A percentile compares a stretch with the other conserved stretches of the same genome.
Conservation (phyloP, 768 basidiomycete genomes). For the Rickenella mellea region DNA sequence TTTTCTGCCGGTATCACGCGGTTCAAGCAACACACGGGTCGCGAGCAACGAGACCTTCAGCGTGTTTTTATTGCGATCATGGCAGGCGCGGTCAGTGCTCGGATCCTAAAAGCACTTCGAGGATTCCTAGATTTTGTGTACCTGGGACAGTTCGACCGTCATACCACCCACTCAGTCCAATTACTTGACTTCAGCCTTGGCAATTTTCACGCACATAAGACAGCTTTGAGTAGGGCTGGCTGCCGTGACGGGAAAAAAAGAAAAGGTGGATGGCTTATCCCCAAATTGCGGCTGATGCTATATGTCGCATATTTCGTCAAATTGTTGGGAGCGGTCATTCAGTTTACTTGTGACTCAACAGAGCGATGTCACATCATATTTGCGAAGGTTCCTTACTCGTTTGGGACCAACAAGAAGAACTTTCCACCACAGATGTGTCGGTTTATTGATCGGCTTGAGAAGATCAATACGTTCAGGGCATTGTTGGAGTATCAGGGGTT, state of each 20-base stretch:
- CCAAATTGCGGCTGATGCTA: slow-evolving; percentile 31
- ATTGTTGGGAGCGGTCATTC: slow-evolving; percentile 19
- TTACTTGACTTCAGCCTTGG: slow-evolving; percentile 10
- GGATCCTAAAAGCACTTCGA: slow-evolving; percentile 23
- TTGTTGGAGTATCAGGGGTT: slow-evolving; percentile 1
- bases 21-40: slow-evolving; percentile 32
- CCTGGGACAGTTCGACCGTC: slow-evolving; percentile 20
- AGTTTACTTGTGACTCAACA: slow-evolving; percentile 27
- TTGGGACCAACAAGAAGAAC: slow-evolving; percentile 22
- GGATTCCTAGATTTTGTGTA: slow-evolving; percentile 29
- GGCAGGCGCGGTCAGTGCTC: slow-evolving; percentile 18
- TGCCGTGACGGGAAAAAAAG: slow-evolving; percentile 17
- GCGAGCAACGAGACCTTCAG: slow-evolving; percentile 29
- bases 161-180: slow-evolving; percentile 9
- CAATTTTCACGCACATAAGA: slow-evolving; percentile 27
- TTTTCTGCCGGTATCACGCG: slow-evolving; percentile 28
- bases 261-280: slow-evolving; percentile 27
- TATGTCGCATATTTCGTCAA: slow-evolving; percentile 19
- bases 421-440: slow-evolving; percentile 25
- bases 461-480: slow-evolving; percentile 18
- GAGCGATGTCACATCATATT: slow-evolving; percentile 23
- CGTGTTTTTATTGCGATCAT: slow-evolving; percentile 24
- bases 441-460: slow-evolving; percentile 22
- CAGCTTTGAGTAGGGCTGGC: slow-evolving; percentile 20
- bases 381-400: slow-evolving; percentile 22